Percentiles rank a stretch among this genome's conserved stretches.
These are phyloP conservation scores for Nasturtium officinale DNA, from an alignment of 345 rosid genomes.

Conservation along the genomic window DNA sequence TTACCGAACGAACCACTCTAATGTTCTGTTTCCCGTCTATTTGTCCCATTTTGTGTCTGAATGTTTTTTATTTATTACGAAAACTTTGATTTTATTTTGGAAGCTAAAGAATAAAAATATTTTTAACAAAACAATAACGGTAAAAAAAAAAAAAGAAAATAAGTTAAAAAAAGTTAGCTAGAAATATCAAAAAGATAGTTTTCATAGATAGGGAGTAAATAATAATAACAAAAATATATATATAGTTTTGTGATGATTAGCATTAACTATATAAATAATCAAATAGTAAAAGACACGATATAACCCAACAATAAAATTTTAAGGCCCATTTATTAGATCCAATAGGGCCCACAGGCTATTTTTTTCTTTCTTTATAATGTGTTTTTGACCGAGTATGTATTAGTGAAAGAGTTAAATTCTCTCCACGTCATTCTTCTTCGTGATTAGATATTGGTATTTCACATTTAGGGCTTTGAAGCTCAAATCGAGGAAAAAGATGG, in stretches of 20 bases:
- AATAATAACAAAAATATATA: too few species aligned
- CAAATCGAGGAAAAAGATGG: constrained; percentile 52
- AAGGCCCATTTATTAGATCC: constrained; percentile 23
- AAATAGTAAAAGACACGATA: neutral
- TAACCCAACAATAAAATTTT: neutral
- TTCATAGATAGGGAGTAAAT: too few species aligned
- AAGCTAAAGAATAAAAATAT: neutral
- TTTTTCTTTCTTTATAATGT: constrained; percentile 1
- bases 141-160: too few species aligned
- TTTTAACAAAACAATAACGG: neutral
- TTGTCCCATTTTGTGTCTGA: neutral
- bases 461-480: constrained; percentile 46
- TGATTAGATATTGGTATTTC: constrained; percentile 3
- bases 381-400: neutral
- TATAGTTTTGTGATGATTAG: neutral
- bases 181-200: neutral
- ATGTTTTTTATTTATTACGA: neutral
- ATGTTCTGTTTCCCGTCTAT: neutral
- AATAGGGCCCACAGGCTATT: constrained; percentile 7
- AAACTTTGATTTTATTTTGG: neutral
- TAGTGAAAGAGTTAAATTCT: neutral
- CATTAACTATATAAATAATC: too few species aligned
- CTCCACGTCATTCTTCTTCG: neutral
- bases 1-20: neutral
- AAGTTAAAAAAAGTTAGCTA: neutral